Base-by-base conservation (phyloP, 805 yeast species). In the Pichia insulana region DNA sequence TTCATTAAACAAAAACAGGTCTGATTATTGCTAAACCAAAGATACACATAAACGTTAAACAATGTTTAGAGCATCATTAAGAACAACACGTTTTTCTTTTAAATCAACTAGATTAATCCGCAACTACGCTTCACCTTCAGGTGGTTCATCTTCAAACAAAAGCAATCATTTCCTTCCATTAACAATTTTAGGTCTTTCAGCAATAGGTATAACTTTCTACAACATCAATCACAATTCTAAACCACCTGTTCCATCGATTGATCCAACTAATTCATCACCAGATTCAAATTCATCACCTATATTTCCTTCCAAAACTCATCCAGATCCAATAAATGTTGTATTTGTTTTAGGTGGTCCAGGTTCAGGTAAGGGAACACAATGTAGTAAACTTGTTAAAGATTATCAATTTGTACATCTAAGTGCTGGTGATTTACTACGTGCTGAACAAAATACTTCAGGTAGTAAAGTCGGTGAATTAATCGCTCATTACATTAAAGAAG, bases 321-420 rank as follows among this genome's bases (percentile, higher is more conserved):
- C 38, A 9, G 51, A 43, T 16, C 10, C 43, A 43, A 78, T 84
- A 25, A 77, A 84, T 22, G 95, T 90, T 4, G 72, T 89, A 22
- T 90, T 86, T 61, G 96, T 90, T 16, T 74, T 90, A 27, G 98
- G 98, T 35, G 97, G 97, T 3, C 97, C 97, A 5, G 97, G 97
- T 17, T 85, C 95, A 25, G 97, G 98, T 35, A 92, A 92, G 60
- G 97, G 98, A 44, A 90, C 98, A 1, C 98, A 90, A 64, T 86
- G 97, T 68, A 82, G 80, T 27, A 84, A 78, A 57, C 71, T 90
- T 43, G 97, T 90, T 35, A 64, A 73, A 17, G 85, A 88, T 53
- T 83, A 76, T 59, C 78, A 80, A 15, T 92, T 89, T 62, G 80
- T 83, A 27, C 98, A 90, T 59, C 67, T 90, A 35, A 80, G 94